phyloP scores from a whole-genome alignment of 495 filamentous ascomycete genomes.

The Amniculicola lignicola region DNA sequence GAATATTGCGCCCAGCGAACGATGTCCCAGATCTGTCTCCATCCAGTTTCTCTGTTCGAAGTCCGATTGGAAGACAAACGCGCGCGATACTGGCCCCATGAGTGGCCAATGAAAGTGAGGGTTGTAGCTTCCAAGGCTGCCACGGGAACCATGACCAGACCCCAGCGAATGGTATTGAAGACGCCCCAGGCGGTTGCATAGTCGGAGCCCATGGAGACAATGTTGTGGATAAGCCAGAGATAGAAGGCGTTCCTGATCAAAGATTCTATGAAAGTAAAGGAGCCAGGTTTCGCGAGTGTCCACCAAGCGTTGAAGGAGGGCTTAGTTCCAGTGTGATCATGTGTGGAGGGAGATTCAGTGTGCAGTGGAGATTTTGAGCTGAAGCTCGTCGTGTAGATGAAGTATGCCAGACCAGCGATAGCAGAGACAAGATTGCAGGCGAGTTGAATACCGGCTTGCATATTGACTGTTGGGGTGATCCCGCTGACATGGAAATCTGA shows the following conservation, averaged over 20 bases:
- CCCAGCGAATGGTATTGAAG: constrained; percentile 78
- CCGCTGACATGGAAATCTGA: constrained; percentile 62
- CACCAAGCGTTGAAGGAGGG: constrained; percentile 48
- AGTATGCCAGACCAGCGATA: constrained; percentile 58
- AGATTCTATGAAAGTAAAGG: constrained; percentile 61
- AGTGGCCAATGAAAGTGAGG: constrained; percentile 64
- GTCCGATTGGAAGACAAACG: constrained; percentile 40
- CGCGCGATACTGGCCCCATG: constrained; percentile 60
- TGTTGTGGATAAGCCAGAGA: constrained; percentile 66
- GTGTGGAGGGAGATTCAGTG: constrained; percentile 1
- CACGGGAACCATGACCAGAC: constrained; percentile 72
- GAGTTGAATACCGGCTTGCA: constrained; percentile 62
- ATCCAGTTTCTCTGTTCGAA: constrained; percentile 32
- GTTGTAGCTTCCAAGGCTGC: constrained; percentile 63
- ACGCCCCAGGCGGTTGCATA: constrained; percentile 75
- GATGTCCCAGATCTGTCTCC: constrained; percentile 42
- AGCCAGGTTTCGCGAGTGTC: constrained; percentile 54
- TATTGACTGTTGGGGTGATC: constrained; percentile 55
- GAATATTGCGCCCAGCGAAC: constrained; percentile 56
- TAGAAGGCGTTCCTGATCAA: constrained; percentile 67
- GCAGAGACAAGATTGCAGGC: constrained; percentile 60
- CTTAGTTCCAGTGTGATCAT: neutral
- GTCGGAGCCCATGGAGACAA: constrained; percentile 58
- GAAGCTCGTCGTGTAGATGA: constrained; percentile 46
- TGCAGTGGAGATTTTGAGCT: neutral